A percentile compares a stretch with the other conserved stretches of the same genome.
Evolutionary conservation across 2,329 filamentous ascomycete species (phyloP).

Genomic region (Fusarium scirpi): DNA sequence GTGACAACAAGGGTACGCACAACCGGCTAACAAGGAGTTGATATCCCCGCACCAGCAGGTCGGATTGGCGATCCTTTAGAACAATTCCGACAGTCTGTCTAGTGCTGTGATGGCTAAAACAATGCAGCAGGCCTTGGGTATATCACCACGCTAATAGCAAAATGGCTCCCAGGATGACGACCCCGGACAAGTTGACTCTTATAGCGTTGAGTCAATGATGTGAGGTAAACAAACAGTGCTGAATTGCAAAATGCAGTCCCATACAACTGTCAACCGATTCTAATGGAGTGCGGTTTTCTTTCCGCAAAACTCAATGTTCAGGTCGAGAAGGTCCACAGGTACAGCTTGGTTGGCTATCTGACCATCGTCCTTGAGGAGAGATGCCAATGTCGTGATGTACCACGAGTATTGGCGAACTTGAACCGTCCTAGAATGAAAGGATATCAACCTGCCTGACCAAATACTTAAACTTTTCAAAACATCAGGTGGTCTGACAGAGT

Average conservation of each 20-base stretch:
- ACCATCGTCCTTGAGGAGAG: not conserved
- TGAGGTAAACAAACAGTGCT: constrained; percentile 7
- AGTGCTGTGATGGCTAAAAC: constrained; percentile 46
- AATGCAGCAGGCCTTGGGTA: constrained; percentile 40
- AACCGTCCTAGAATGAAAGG: not conserved
- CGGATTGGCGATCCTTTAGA: constrained; percentile 41
- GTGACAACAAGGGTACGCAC: constrained; percentile 16
- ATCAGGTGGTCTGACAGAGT: not conserved
- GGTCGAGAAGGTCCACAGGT: not conserved
- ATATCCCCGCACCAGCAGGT: constrained; percentile 40
- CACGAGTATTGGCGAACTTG: not conserved
- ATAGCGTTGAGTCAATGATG: constrained; percentile 12
- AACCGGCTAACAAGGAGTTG: constrained; percentile 30
- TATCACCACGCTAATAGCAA: constrained; percentile 44
- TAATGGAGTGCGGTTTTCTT: not conserved
- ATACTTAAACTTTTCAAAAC: too few relatives aligned
- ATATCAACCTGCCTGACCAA: not conserved
- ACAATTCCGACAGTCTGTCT: constrained; percentile 47
- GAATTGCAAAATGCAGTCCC: not conserved
- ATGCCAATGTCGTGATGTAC: not conserved
- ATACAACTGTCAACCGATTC: not conserved
- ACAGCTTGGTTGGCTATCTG: not conserved
- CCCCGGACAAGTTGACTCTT: constrained; percentile 16
- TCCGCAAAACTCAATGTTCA: not conserved
- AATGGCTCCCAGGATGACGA: constrained; percentile 31